phyloP scores from a whole-genome alignment of 257 asterid genomes.

The Nicotiana obtusifolia region DNA sequence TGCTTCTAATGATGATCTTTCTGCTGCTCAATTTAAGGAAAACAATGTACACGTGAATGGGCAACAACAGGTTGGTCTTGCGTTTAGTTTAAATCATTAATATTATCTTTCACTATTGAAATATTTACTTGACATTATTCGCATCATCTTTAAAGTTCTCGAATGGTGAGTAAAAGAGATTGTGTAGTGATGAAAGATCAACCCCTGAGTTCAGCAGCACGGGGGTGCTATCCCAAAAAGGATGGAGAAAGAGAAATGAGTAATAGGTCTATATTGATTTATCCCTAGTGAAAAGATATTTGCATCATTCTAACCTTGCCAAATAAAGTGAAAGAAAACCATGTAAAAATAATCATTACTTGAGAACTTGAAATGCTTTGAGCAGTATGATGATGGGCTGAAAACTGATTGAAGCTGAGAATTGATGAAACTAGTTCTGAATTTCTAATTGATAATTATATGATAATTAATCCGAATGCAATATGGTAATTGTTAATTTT shows the following conservation, averaged over 20 bases:
- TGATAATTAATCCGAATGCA: background rate
- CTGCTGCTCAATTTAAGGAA: slow-evolving; percentile 59
- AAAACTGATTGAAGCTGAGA: background rate
- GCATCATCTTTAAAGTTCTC: background rate
- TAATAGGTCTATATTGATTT: slow-evolving; percentile 40
- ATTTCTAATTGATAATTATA: background rate
- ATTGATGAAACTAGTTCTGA: slow-evolving; percentile 1
- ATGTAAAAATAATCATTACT: background rate
- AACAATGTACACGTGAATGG: slow-evolving; percentile 49
- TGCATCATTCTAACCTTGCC: background rate
- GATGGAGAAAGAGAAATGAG: slow-evolving; percentile 22
- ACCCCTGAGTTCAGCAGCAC: background rate
- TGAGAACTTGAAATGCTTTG: background rate
- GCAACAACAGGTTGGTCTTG: slow-evolving; percentile 68
- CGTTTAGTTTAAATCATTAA: slow-evolving; percentile 47
- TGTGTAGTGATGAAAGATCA: background rate
- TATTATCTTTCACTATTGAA: slow-evolving; percentile 52
- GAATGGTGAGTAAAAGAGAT: background rate
- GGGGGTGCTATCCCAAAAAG: slow-evolving; percentile 55
- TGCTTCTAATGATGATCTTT: slow-evolving; percentile 61
- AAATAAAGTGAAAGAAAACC: background rate
- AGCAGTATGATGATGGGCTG: background rate
- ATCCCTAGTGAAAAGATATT: slow-evolving; percentile 32
- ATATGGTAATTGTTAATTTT: background rate
- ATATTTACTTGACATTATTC: background rate